Evolutionary conservation across 2,329 filamentous ascomycete species (phyloP).

Genomic region (Immersiporthe knoxdaviesiana): DNA sequence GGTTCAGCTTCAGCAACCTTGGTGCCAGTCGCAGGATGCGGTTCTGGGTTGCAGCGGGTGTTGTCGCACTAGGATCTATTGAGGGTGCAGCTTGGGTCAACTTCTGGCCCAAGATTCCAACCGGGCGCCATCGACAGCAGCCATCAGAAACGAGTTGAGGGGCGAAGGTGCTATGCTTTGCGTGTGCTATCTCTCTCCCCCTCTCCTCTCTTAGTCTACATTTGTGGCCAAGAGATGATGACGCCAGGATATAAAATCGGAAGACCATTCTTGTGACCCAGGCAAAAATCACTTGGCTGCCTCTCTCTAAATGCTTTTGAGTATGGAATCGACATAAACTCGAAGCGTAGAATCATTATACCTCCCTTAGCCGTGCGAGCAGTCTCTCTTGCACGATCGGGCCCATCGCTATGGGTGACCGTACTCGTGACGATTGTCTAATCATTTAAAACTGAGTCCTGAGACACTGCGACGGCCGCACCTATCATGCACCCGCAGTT

Average conservation of each 20-base stretch:
- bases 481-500: neutral
- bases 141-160: neutral
- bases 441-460: neutral
- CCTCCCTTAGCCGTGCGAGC: too few relatives aligned
- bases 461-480: too few relatives aligned
- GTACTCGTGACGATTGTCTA: too few relatives aligned
- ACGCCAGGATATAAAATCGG: neutral
- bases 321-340: neutral
- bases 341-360: neutral
- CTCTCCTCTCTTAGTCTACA: neutral
- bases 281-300: neutral
- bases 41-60: conserved; percentile 23
- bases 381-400: neutral
- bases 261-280: neutral
- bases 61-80: conserved; percentile 27
- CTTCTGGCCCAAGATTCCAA: conserved; percentile 34
- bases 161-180: neutral
- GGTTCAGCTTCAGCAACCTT: conserved; percentile 32
- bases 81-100: conserved; percentile 33
- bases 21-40: conserved; percentile 32
- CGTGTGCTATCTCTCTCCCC: neutral
- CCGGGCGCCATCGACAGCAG: conserved; percentile 26
- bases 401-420: neutral
- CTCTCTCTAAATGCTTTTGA: neutral
- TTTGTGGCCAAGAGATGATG: neutral